Conservation (phyloP, 495 filamentous ascomycete genomes). For the Pyronema omphalodes region DNA sequence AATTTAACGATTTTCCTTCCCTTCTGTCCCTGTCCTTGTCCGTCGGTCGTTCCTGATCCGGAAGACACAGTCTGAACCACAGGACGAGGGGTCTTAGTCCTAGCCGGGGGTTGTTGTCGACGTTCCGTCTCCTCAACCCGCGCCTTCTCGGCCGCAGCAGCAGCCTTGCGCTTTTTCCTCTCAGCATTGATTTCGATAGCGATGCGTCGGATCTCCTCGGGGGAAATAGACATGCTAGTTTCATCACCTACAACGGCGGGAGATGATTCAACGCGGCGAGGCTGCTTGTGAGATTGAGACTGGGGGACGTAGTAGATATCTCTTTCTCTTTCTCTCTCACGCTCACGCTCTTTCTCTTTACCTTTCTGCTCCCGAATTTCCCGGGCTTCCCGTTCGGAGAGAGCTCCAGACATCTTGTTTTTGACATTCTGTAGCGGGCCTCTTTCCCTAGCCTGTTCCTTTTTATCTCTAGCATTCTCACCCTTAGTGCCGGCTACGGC, state of each 20-base stretch:
- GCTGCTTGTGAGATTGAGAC: background rate
- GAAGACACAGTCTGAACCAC: too few species aligned
- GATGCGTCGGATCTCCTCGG: conserved; percentile 21
- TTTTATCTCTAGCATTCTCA: background rate
- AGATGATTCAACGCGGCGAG: background rate
- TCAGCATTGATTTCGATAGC: conserved; percentile 23
- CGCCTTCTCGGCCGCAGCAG: conserved; percentile 1
- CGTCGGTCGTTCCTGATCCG: background rate
- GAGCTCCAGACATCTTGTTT: too few species aligned
- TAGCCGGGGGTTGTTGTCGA: background rate
- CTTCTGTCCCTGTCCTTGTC: background rate
- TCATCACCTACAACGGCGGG: conserved; percentile 1
- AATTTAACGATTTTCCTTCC: conserved; percentile 1
- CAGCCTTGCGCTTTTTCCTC: conserved; percentile 18
- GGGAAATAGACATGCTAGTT: conserved; percentile 18
- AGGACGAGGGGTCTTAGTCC: too few species aligned
- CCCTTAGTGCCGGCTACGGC: background rate
- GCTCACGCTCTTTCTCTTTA: conserved; percentile 4
- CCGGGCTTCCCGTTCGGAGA: too few species aligned
- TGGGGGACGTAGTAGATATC: background rate
- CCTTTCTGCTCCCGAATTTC: background rate
- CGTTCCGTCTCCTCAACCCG: background rate
- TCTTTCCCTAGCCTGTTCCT: background rate
- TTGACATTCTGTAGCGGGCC: too few species aligned
- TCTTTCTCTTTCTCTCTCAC: background rate